Percentiles rank a stretch among this genome's conserved stretches.
These are phyloP conservation scores for Neonectria coccinea DNA, from an alignment of 2,329 filamentous ascomycete genomes.

Conservation along the genomic window DNA sequence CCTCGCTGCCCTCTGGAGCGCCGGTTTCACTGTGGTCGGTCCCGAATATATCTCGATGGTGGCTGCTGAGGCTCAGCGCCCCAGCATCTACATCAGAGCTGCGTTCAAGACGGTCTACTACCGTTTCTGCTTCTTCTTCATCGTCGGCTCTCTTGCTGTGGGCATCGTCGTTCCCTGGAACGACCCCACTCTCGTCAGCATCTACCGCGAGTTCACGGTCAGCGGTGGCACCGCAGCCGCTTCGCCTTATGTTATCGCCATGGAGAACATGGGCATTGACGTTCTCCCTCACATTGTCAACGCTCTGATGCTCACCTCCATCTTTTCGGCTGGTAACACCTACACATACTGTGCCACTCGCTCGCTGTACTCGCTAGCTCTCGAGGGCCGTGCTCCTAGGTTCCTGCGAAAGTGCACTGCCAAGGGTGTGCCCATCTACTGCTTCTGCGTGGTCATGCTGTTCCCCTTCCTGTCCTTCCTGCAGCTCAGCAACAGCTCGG, in stretches of 20 bases:
- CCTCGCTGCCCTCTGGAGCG: constrained; percentile 73
- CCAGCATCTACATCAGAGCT: constrained; percentile 71
- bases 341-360: constrained; percentile 65
- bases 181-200: constrained; percentile 66
- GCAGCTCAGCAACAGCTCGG: constrained; percentile 60
- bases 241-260: constrained; percentile 73
- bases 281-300: constrained; percentile 70
- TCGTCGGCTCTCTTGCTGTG: constrained; percentile 74
- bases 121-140: constrained; percentile 77
- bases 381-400: constrained; percentile 61
- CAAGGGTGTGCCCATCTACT: constrained; percentile 71
- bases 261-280: constrained; percentile 64
- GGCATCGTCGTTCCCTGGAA: constrained; percentile 76
- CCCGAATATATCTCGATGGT: constrained; percentile 77
- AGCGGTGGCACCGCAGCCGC: constrained; percentile 61
- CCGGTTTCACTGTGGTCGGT: constrained; percentile 72
- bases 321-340: constrained; percentile 62
- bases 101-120: constrained; percentile 81
- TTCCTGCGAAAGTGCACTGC: constrained; percentile 69
- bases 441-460: constrained; percentile 64
- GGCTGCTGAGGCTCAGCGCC: constrained; percentile 75
- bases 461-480: constrained; percentile 67
- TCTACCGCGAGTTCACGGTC: constrained; percentile 55
- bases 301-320: constrained; percentile 59
- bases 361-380: constrained; percentile 63